Evolutionary conservation across 2,329 filamentous ascomycete genomes (phyloP).

Genomic region (Trichophyton rubrum): DNA sequence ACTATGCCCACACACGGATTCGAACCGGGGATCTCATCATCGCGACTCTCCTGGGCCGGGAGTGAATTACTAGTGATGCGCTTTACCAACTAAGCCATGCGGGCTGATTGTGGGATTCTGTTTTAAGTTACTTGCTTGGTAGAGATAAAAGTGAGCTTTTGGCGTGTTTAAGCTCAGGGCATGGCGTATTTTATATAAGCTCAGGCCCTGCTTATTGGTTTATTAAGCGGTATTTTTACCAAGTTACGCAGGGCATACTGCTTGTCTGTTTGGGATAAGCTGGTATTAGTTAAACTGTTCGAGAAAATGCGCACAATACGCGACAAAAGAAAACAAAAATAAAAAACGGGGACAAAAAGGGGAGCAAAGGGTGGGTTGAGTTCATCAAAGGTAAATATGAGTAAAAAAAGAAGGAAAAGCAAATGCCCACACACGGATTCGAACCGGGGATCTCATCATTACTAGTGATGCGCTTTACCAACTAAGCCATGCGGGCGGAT

Average conservation of each 20-base stretch:
- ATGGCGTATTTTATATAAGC: too few relatives aligned
- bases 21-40: conserved; percentile 15
- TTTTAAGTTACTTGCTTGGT: background rate
- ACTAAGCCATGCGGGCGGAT: conserved; percentile 9
- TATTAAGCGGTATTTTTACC: too few relatives aligned
- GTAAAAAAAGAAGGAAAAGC: conserved; percentile 10
- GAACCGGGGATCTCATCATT: conserved; percentile 29
- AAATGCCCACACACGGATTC: conserved; percentile 23
- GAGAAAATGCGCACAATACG: too few relatives aligned
- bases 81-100: conserved; percentile 15
- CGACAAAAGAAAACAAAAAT: too few relatives aligned
- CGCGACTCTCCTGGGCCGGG: background rate
- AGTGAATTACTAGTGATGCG: conserved; percentile 13
- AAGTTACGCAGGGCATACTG: too few relatives aligned
- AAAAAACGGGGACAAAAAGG: too few relatives aligned
- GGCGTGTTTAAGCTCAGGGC: background rate
- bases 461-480: conserved; percentile 29
- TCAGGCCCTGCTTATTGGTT: too few relatives aligned
- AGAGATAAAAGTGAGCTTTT: background rate
- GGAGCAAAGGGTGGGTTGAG: too few relatives aligned
- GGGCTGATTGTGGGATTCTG: conserved; percentile 1
- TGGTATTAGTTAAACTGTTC: too few relatives aligned
- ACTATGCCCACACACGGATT: conserved; percentile 12
- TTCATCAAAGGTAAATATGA: background rate
- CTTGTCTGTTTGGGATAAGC: too few relatives aligned